Evolutionary conservation across 208 protist species (phyloP).

Genomic region (Trypanosoma conorhini): DNA sequence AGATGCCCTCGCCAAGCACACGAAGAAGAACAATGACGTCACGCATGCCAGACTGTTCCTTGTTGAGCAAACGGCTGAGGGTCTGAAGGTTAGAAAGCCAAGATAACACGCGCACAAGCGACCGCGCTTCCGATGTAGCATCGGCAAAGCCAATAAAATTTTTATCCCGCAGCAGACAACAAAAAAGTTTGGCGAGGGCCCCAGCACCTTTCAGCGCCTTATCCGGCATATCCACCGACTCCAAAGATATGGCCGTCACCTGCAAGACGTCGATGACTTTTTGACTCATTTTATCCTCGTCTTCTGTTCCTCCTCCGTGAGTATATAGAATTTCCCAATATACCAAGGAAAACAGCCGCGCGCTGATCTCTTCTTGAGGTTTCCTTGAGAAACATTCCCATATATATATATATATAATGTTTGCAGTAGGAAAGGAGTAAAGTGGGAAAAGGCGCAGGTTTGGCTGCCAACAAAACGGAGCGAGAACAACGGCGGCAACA

Average conservation of each 20-base stretch:
- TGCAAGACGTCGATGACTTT: slow-evolving; percentile 11
- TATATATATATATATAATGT: slow-evolving; percentile 4
- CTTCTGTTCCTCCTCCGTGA: not conserved
- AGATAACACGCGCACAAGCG: slow-evolving; percentile 61
- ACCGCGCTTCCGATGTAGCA: slow-evolving; percentile 66
- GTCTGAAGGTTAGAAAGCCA: slow-evolving; percentile 77
- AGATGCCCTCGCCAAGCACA: slow-evolving; percentile 72
- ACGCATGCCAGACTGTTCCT: slow-evolving; percentile 39
- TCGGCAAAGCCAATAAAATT: slow-evolving; percentile 51
- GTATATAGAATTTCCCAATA: not conserved
- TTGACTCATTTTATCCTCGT: not conserved
- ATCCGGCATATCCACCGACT: slow-evolving; percentile 63
- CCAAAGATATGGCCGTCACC: slow-evolving; percentile 50
- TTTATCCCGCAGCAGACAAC: slow-evolving; percentile 31
- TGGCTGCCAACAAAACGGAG: not conserved
- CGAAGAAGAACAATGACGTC: slow-evolving; percentile 66
- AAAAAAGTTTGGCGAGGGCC: slow-evolving; percentile 71
- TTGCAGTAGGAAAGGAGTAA: slow-evolving; percentile 5
- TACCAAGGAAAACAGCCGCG: not conserved
- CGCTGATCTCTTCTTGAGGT: not conserved
- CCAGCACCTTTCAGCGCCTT: slow-evolving; percentile 81
- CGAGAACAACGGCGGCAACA: slow-evolving; percentile 11
- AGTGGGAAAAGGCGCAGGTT: not conserved
- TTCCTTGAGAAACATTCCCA: not conserved
- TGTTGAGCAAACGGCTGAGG: slow-evolving; percentile 51